Base-by-base conservation (phyloP, 805 yeast species). In the Ogataea minuta region DNA sequence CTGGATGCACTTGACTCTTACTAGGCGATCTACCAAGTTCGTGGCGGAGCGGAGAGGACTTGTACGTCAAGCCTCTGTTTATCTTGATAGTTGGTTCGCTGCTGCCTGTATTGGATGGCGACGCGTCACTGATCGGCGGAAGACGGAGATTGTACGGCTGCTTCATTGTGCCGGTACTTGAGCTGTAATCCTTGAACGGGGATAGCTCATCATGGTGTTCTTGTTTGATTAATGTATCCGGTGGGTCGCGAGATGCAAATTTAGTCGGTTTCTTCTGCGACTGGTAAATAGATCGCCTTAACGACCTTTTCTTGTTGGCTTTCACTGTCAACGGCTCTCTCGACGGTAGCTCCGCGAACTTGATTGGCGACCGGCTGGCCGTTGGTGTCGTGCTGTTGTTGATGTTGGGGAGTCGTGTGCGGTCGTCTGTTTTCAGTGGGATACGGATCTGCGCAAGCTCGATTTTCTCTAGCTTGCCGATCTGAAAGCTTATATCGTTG, bases 331-430 rank as follows among this genome's bases (percentile, higher is more conserved):
- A 23, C 3, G 66, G 66, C 15, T 57, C 61, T 28, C 63, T 52
- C 9, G 57, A 52, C 2, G 67, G 67, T 30, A 62, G 44, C 31
- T 57, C 57, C 7, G 59, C 59, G 48, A 62, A 62, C 31, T 57
- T 57, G 8, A 61, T 54, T 4, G 66, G 62, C 4, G 63, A 58
- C 32, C 55, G 47, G 7, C 48, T 14, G 0, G 49, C 47, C 5
- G 41, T 45, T 3, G 60, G 56, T 10, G 57, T 53, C 2, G 52
- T 48, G 31, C 53, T 44, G 29, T 37, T 48, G 16, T 48, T 47
- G 27, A 45, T 36, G 20, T 48, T 48, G 2, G 52, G 50, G 4
- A 48, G 23, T 26, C 36, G 43, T 14, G 30, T 28, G 23, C 43
- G 36, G 11, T 24, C 24, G 23, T 44, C 52, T 3, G 49, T 14